Base-by-base conservation (phyloP, 1,284 basidiomycete species). In the Chalciporus piperatoides region DNA sequence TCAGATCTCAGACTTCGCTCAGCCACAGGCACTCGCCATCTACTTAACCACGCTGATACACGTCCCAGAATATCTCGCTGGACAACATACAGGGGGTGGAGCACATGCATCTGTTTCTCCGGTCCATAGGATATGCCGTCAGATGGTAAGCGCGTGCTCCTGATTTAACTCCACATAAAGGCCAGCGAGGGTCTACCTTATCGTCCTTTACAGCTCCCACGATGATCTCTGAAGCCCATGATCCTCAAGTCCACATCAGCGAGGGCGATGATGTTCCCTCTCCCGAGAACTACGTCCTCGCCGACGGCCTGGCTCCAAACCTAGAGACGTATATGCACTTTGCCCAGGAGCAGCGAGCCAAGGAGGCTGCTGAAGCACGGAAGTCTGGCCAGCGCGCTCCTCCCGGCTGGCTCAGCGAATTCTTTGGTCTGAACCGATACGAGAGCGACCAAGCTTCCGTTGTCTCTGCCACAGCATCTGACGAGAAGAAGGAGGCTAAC, bases 251-350 rank as follows among this genome's bases (percentile, higher is more conserved):
- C 19, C 53, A 53, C 14, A 12, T 46, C 4, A 23, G 52, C 21
- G 43, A 55, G n/a, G 17, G 46, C 2, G 10, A 52, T 0, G 63
- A 55, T 3, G 4, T 39, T 15, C 10, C 32, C 25, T 17, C 44
- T 3, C 55, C 55, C 1, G 67, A 65, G n/a, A 49, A 55, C 17
- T 38, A 42, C 15, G 35, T 53, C 27, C 56, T 67, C 17, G 41
- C 17, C 1, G 64, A 69, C 32, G 64, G 56, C 3, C 39, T 54
- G 3, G 17, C 42, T 6, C 64, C 64, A 1, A 67, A 64, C 49
- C 32, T 65, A n/a, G 64, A 65, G 56, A 69, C 64, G 1, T 65
- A 69, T 27, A 59, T 65, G 39, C 53, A 55, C 51, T 69, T 55
- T 3, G 67, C 67, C 6, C 42, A 11, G 12, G 63, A 64, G 25